Base-by-base conservation (phyloP, 169 alveolate species). In the Cytauxzoon felis region DNA sequence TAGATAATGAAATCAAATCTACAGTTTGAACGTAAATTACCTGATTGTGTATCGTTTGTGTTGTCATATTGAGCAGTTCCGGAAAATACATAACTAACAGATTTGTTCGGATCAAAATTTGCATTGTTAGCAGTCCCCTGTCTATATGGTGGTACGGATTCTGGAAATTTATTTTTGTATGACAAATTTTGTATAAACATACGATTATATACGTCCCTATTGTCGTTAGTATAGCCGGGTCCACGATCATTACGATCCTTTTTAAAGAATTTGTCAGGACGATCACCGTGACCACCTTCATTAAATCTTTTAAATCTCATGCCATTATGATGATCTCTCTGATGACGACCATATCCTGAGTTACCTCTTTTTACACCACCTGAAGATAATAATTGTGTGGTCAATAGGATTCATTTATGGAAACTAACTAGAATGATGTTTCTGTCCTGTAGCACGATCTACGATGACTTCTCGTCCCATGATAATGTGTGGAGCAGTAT, bases 391-490 rank as follows among this genome's bases (percentile, higher is more conserved):
- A 11, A 38, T 38, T 38, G 11, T 13, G 11, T 38, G 11, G 11
- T 13, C 45, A 13, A 11, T 13, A 5, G 2, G 3, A 45, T 8
- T 45, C 16, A 49, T 34, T 2, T 32, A 26, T n/a, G n/a, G 29
- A 18, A 19, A 30, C 70, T 3, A 41, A 71, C 82, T 47, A 21
- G 58, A 42, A 24, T 61, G 84, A 34, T 62, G 57, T 52, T 63
- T 73, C 23, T 52, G 71, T 21, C 80, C 84, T 5, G 87, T 79
- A 30, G 91, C 91, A 1, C 80, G 57, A 36, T 84, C 88, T 24
- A 84, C 62, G 30, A 84, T 78, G n/a, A 84, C 84, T 43, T 84
- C 91, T 40, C 87, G 65, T 11, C 91, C 91, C 34, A 79, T 57
- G 16, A 84, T 72, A n/a, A 80, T 61, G 38, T 84, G 91, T 18